A percentile compares a stretch with the other conserved stretches of the same genome.
Evolutionary conservation across 305 asterid genomes (phyloP).

Genomic region (Solanum hybrid): DNA sequence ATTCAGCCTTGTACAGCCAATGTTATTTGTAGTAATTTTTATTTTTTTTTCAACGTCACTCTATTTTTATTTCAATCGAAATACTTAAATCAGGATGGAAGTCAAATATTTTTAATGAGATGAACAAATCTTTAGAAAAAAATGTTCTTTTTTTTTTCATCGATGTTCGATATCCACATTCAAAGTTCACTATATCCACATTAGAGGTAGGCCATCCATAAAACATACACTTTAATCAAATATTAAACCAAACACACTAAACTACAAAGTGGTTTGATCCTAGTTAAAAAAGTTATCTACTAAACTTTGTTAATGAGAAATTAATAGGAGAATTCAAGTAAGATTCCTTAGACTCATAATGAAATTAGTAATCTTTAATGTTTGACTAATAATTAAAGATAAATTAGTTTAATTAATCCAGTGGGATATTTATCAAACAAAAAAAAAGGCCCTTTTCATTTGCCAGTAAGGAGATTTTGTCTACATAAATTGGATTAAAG

Average conservation of each 20-base stretch:
- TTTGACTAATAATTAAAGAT: background rate
- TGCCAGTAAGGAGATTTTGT: background rate
- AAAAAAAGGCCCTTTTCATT: background rate
- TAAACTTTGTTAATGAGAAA: background rate
- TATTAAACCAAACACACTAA: background rate
- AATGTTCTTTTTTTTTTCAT: background rate
- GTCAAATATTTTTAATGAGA: background rate
- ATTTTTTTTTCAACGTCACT: background rate
- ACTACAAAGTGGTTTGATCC: background rate
- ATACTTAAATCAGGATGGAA: background rate
- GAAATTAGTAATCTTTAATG: background rate
- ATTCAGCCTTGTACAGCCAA: background rate
- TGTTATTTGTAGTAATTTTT: background rate
- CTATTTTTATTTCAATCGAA: background rate
- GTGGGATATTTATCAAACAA: background rate
- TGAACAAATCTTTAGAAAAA: background rate
- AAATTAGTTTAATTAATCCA: background rate
- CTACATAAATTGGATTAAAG: background rate
- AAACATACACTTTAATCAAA: background rate
- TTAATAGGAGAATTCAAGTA: background rate
- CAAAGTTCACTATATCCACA: background rate
- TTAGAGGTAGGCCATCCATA: background rate
- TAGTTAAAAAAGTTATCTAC: background rate
- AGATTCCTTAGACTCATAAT: background rate
- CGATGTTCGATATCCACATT: background rate